Conservation (phyloP, 192 early-diverging fungal species). For the Podila minutissima region DNA sequence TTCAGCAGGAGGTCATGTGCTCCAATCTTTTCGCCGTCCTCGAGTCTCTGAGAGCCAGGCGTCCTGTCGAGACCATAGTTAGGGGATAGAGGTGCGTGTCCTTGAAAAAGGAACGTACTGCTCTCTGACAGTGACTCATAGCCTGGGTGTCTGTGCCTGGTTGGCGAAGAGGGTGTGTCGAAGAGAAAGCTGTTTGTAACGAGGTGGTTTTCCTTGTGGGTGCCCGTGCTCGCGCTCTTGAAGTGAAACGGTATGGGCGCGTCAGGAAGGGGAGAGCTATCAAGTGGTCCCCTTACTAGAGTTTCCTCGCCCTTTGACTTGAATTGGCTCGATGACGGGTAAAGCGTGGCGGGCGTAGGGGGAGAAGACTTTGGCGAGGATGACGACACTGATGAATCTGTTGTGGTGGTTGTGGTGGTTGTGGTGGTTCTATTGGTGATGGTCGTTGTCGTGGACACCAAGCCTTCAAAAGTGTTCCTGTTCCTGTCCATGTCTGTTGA, state of each 20-base stretch:
- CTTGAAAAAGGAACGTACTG: not conserved
- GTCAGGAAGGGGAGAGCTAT: not conserved
- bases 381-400: not conserved
- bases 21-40: not conserved
- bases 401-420: slow-evolving; percentile 1
- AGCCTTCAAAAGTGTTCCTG: too few species aligned
- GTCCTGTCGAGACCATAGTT: not conserved
- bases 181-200: not conserved
- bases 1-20: not conserved
- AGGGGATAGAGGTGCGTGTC: not conserved
- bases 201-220: not conserved
- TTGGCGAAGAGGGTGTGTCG: not conserved
- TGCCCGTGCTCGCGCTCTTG: slow-evolving; percentile 28
- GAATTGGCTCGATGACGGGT: too few species aligned
- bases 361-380: not conserved
- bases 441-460: not conserved
- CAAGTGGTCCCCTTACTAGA: not conserved
- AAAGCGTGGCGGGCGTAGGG: not conserved
- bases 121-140: not conserved
- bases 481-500: not conserved
- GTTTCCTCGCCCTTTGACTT: not conserved
- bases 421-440: not conserved
- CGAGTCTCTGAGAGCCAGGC: not conserved
- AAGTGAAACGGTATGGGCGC: slow-evolving; percentile 14
- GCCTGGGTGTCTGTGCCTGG: not conserved